These are phyloP conservation scores for Elsinoe necatrix DNA, from an alignment of 2,329 filamentous ascomycete species.

Conservation along the genomic window DNA sequence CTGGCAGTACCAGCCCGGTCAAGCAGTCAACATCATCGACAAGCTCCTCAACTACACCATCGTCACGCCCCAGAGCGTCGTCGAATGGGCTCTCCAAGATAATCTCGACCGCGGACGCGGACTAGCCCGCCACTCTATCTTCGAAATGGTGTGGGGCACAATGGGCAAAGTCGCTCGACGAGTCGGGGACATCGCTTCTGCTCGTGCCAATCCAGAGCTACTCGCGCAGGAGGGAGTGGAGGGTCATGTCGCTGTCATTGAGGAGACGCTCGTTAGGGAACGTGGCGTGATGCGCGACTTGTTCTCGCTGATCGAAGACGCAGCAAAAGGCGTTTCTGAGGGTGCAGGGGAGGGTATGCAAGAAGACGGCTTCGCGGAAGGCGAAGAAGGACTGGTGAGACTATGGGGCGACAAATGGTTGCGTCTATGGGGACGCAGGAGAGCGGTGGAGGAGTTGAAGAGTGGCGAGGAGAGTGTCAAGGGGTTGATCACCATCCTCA, in stretches of 20 bases:
- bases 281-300: constrained; percentile 66
- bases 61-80: constrained; percentile 71
- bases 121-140: constrained; percentile 68
- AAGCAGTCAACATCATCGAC: constrained; percentile 86
- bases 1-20: constrained; percentile 86
- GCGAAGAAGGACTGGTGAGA: constrained; percentile 57
- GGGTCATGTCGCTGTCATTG: constrained; percentile 48
- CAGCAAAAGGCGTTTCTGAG: constrained; percentile 61
- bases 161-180: constrained; percentile 83
- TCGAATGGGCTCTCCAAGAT: constrained; percentile 80
- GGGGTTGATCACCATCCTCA: constrained; percentile 32
- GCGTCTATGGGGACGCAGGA: constrained; percentile 71
- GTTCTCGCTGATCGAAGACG: constrained; percentile 73
- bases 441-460: constrained; percentile 74
- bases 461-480: constrained; percentile 48
- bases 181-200: constrained; percentile 67
- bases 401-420: constrained; percentile 83
- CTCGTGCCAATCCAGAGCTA: constrained; percentile 44
- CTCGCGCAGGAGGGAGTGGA: constrained; percentile 37
- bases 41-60: constrained; percentile 97
- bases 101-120: constrained; percentile 44
- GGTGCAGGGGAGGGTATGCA: constrained; percentile 68
- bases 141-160: constrained; percentile 83
- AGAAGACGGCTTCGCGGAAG: constrained; percentile 52
- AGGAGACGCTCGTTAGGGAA: constrained; percentile 62